Conservation (phyloP, 176 grass and related monocot genomes). For the Dactylis glomerata region DNA sequence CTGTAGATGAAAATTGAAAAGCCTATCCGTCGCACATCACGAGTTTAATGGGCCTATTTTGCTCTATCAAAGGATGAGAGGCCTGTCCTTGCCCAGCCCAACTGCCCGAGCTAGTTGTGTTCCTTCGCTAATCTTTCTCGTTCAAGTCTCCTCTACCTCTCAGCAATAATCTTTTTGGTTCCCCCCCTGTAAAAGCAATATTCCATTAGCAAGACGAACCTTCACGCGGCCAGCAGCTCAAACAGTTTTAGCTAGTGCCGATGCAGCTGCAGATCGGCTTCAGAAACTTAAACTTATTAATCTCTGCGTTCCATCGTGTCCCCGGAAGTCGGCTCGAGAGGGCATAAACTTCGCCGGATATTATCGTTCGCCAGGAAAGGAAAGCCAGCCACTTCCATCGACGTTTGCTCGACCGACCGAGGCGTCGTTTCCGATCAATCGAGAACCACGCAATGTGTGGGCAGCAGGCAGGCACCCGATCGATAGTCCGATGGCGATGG, state of each 20-base stretch:
- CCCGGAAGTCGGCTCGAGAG: neutral
- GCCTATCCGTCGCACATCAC: no score
- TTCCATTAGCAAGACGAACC: neutral
- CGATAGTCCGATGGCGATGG: conserved; percentile 13
- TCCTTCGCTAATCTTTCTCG: neutral
- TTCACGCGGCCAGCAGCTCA: neutral
- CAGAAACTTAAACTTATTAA: neutral
- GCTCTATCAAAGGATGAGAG: neutral
- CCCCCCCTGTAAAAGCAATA: neutral
- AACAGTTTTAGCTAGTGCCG: neutral
- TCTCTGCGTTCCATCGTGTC: neutral
- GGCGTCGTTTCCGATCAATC: neutral
- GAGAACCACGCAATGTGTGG: neutral
- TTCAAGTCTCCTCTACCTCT: neutral
- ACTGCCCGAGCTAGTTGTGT: neutral
- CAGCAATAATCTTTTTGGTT: neutral
- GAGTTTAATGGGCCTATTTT: neutral
- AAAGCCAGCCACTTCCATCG: neutral
- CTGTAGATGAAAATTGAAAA: no score
- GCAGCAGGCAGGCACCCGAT: neutral
- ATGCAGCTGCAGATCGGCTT: neutral
- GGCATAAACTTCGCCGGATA: neutral
- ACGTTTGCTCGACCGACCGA: neutral
- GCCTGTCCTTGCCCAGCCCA: neutral
- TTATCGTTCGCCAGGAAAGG: neutral